phyloP scores from a whole-genome alignment of 768 basidiomycete genomes.

The Mycena haematopus region DNA sequence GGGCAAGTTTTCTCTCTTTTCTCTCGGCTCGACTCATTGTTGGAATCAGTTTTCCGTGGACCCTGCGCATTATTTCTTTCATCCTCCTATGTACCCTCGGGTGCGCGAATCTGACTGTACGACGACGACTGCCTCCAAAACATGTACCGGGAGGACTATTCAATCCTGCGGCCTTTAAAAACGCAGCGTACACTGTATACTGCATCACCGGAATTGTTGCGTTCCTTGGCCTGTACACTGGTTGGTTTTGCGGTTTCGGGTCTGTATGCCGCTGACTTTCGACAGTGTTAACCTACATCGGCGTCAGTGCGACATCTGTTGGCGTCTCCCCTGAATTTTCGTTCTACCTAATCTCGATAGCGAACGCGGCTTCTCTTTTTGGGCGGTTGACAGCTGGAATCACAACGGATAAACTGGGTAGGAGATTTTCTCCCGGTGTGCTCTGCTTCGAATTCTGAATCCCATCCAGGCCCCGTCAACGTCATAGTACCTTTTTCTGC shows the following conservation, averaged over 20 bases:
- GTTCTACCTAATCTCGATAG: conserved; percentile 72
- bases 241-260: conserved; percentile 38
- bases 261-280: conserved; percentile 30
- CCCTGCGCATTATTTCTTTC: conserved; percentile 69
- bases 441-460: not conserved
- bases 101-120: conserved; percentile 53
- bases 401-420: conserved; percentile 62
- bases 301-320: conserved; percentile 56
- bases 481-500: conserved; percentile 69
- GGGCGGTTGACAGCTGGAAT: conserved; percentile 64
- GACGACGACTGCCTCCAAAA: conserved; percentile 60
- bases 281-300: conserved; percentile 70
- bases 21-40: not conserved
- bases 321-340: conserved; percentile 59
- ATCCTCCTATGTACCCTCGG: conserved; percentile 56
- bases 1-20: conserved; percentile 48
- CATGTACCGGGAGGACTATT: conserved; percentile 60
- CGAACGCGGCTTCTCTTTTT: conserved; percentile 68
- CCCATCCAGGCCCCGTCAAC: conserved; percentile 64
- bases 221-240: conserved; percentile 75
- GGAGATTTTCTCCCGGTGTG: conserved; percentile 16
- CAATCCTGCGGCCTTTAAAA: conserved; percentile 48
- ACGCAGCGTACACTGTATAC: conserved; percentile 59
- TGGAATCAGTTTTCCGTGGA: conserved; percentile 65
- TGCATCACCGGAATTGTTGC: conserved; percentile 58